Base-by-base conservation (phyloP, 2,329 filamentous ascomycete genomes). In the Fusarium verrucosum region DNA sequence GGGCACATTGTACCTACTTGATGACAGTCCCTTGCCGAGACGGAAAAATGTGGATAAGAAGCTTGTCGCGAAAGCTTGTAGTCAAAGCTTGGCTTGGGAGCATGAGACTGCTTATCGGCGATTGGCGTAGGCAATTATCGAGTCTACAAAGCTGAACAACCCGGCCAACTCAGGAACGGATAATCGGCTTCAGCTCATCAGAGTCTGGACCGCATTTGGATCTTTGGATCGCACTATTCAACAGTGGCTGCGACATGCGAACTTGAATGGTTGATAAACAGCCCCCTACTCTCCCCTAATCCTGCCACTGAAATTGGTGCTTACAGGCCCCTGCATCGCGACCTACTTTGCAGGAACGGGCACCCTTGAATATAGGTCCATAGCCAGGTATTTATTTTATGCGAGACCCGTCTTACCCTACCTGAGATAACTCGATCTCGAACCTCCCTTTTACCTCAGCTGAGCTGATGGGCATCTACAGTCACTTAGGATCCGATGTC, bases 21-120 rank as follows among this genome's bases (percentile, higher is more conserved):
- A 23, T 8, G 23, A 7, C 45, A 26, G 23, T 32, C 26, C 5
- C 32, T 25, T 45, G 42, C 57, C 51, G 28, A 66, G 58, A 28
- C 52, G 58, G 58, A 28, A 64, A 35, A 59, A 44, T 66, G 63
- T 66, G 63, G 64, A 47, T 50, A 65, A 30, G 61, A 65, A 66
- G 64, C 64, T 66, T 66, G 32, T 51, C 40, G 11, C 22, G 33
- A 67, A 62, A 64, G 61, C 61, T 64, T 64, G 38, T 54, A 9
- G 19, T 33, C 32, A 63, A 56, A 66, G 63, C 64, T 66, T 67
- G 44, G 64, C 54, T 13, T 37, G 23, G 25, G 19, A 40, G 49
- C 13, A 66, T 67, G 64, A 65, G 40, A 53, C 50, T 62, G 43
- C 37, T 46, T 19, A 58, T 68, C 36, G 25, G 33, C 64, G 59